These are phyloP conservation scores for Pisolithus tinctorius DNA, from an alignment of 768 basidiomycete species.

Conservation along the genomic window DNA sequence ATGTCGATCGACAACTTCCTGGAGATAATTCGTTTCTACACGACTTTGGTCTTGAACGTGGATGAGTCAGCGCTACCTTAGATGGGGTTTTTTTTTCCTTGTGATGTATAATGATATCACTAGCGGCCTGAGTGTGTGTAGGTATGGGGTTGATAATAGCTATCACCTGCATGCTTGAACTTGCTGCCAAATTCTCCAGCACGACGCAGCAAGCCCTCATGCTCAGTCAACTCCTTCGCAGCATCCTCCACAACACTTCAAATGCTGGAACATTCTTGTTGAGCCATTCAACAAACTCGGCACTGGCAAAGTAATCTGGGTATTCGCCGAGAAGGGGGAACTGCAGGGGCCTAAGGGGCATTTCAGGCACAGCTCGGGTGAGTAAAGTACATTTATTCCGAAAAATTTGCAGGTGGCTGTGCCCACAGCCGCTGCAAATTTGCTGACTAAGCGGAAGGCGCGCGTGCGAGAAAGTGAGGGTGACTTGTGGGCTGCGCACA, in stretches of 20 bases:
- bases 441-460: too few species aligned
- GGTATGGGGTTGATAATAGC: slow-evolving; percentile 41
- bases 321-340: slow-evolving; percentile 83
- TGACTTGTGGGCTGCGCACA: too few species aligned
- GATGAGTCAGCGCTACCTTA: slow-evolving; percentile 41
- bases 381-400: too few species aligned
- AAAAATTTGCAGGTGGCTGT: too few species aligned
- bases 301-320: slow-evolving; percentile 79
- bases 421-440: too few species aligned
- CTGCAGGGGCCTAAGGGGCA: slow-evolving; percentile 64
- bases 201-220: slow-evolving; percentile 54
- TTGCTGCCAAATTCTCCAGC: slow-evolving; percentile 80
- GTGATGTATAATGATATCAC: too few species aligned
- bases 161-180: slow-evolving; percentile 72
- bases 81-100: background rate
- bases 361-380: slow-evolving; percentile 59
- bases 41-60: slow-evolving; percentile 57
- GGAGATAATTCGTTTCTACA: slow-evolving; percentile 63
- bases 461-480: too few species aligned
- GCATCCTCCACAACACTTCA: slow-evolving; percentile 67
- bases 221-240: slow-evolving; percentile 48
- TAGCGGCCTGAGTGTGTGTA: too few species aligned
- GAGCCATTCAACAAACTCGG: slow-evolving; percentile 84
- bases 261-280: slow-evolving; percentile 73
- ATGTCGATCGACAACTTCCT: slow-evolving; percentile 45